phyloP scores from a whole-genome alignment of 2,329 filamentous ascomycete genomes.

The Aspergillus sp. region DNA sequence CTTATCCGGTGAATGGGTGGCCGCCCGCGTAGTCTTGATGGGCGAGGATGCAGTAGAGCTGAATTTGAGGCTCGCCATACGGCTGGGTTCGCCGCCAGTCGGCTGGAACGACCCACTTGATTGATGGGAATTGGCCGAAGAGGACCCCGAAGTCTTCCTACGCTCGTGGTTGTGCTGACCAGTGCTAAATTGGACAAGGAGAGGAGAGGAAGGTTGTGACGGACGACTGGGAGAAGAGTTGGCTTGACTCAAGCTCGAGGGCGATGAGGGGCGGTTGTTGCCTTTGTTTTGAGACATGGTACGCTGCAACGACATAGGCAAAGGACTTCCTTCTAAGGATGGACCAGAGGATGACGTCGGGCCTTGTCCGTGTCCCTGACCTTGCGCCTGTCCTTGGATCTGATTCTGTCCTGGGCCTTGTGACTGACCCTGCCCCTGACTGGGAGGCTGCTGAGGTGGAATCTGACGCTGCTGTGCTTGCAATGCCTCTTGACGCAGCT shows the following conservation, averaged over 20 bases:
- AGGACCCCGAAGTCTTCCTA: conserved; percentile 88
- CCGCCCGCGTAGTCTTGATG: conserved; percentile 43
- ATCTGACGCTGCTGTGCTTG: conserved; percentile 60
- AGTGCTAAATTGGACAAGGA: conserved; percentile 95
- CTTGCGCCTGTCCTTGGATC: conserved; percentile 16
- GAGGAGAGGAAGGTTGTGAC: conserved; percentile 80
- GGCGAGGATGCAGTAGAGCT: conserved; percentile 56
- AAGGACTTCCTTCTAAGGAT: conserved; percentile 78
- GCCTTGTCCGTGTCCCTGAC: conserved; percentile 6
- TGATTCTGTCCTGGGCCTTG: conserved; percentile 2
- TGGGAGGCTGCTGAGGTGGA: conserved; percentile 26
- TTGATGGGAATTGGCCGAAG: conserved; percentile 79
- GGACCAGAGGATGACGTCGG: conserved; percentile 59
- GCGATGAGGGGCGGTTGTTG: conserved; percentile 77
- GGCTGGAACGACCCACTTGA: conserved; percentile 69
- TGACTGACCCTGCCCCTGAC: conserved; percentile 9
- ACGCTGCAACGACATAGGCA: conserved; percentile 76
- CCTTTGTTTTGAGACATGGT: conserved; percentile 81
- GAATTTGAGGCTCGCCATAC: conserved; percentile 54
- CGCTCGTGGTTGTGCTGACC: conserved; percentile 72
- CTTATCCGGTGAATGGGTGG: conserved; percentile 60
- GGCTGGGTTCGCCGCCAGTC: conserved; percentile 69
- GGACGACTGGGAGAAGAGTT: conserved; percentile 84
- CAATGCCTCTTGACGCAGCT: conserved; percentile 86
- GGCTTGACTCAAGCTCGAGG: conserved; percentile 73